phyloP scores from a whole-genome alignment of 2,329 filamentous ascomycete genomes.

The Alternaria solani region DNA sequence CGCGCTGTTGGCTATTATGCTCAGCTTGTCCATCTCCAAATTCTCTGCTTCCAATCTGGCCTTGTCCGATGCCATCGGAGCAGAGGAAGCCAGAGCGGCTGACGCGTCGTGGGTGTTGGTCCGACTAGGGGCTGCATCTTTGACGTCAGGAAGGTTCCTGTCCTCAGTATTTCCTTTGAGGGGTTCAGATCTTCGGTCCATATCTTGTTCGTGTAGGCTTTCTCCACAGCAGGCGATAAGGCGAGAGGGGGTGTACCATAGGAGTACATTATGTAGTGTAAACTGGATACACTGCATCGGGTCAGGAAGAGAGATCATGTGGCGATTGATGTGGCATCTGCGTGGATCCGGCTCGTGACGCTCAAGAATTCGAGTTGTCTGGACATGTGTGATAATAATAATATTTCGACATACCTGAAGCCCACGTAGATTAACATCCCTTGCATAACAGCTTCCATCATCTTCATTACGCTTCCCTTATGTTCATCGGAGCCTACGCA shows the following conservation, averaged over 20 bases:
- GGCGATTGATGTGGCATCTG: not conserved
- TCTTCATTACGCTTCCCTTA: not conserved
- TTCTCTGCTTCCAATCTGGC: no score
- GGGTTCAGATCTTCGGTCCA: no score
- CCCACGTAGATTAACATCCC: conserved; percentile 1
- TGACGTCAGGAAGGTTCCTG: no score
- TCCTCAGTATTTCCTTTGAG: no score
- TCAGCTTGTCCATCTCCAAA: no score
- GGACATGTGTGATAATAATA: not conserved
- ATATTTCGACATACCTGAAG: conserved; percentile 7
- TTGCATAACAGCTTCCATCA: not conserved
- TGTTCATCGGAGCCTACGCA: not conserved
- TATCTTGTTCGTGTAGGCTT: not conserved
- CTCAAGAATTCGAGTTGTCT: not conserved
- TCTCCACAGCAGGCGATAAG: not conserved
- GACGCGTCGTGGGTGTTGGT: no score
- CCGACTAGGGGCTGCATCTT: no score
- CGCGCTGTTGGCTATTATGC: no score
- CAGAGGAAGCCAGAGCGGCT: no score
- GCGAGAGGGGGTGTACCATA: not conserved
- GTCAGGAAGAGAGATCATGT: not conserved
- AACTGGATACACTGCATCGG: not conserved
- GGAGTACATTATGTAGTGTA: not conserved
- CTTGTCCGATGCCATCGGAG: no score
- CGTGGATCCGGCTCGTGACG: not conserved